Evolutionary conservation across 441 rosid species (phyloP), one percentile per base, ranked within the genome.

Genomic region (Aleurites moluccanus): DNA sequence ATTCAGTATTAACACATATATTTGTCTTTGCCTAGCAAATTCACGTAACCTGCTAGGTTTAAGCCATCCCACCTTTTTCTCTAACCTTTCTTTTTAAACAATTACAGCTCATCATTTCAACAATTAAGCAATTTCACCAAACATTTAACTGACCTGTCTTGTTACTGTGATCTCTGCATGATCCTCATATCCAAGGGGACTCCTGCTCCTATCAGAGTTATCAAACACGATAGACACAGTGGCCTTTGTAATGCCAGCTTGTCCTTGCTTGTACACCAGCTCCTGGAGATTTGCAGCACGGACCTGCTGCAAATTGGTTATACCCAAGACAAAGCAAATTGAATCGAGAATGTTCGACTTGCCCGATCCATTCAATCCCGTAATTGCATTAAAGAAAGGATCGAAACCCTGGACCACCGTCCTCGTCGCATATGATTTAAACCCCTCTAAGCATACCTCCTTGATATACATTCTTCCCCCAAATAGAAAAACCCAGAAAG

Each of bases 261-360:
- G 99, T 1, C 99, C 99, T 86, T 96, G 99, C 89, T 96, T 96
- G 85, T 96, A 96, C 5, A 96, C 99, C 52, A 93, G 93, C 90
- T 96, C 99, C 79, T 96, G 99, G 16, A 96, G 92, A 81, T 93
- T 96, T 1, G 98, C 85, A 50, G 99, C 99, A 21, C 98, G 94
- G 70, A 96, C 99, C 78, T 96, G 99, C 84, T 93, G 98, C 85
- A 96, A 86, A 80, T 96, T 93, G 44, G 99, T 96, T 70, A 96
- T 96, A 16, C 99, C 99, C 73, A 96, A 77, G 40, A 93, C 99
- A 74, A 96, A 96, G 81, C 99, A 96, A 73, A 96, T 93, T 1
- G 99, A 96, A 76, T 96, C 99, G 72, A 96, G 90, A 74, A 96
- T 91, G 78, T 96, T 96, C 21, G 99, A 96, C 81, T 93, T 96